Evolutionary conservation across 768 basidiomycete species (phyloP), one percentile per base, ranked within the genome.

Genomic region (Rubroboletus satanas): DNA sequence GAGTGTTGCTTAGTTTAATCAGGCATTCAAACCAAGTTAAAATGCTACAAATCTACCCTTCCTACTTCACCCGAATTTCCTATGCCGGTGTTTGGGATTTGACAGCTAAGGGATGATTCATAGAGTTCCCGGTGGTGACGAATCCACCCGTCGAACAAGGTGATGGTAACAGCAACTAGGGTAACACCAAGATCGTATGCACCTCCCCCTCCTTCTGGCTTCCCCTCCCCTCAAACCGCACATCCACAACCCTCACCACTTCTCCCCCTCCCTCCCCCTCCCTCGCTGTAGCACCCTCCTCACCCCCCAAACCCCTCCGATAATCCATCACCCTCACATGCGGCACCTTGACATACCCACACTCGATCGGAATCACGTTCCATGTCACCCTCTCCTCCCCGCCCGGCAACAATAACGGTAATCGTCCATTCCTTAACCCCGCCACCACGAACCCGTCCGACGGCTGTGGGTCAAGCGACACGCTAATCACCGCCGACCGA

Each of bases 361-460:
- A 90, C 55, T 88, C 87, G 37, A 91, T 68, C 2, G 90, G 87
- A 29, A 90, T 78, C 32, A 91, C 65, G 29, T 77, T 80, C 87
- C 89, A 93, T 10, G 71, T 71, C 21, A 92, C 49, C 54, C 69
- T 77, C 60, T 84, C 84, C 67, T 91, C 89, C 28, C 77, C 74
- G 6, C 85, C 85, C 0, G 93, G 87, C 41, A 90, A 74, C n/a
- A 98, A 73, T 43, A 87, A 71, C 3, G 90, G 85, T 9, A 92
- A 59, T 10, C 84, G 79, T 4, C 83, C 83, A 46, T 75, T 80
- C 45, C 90, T 76, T 35, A 88, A 66, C 0, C 95, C 94, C 3
- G 90, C 81, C 41, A 93, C 82, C 15, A 94, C 83, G 69, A 97
- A 96, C n/a, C 79, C 77, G 39, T 90, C 90, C 12, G 79, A 71